phyloP scores from a whole-genome alignment of 129 eudicot species.

The Chrysanthemum lavandulifolium region DNA sequence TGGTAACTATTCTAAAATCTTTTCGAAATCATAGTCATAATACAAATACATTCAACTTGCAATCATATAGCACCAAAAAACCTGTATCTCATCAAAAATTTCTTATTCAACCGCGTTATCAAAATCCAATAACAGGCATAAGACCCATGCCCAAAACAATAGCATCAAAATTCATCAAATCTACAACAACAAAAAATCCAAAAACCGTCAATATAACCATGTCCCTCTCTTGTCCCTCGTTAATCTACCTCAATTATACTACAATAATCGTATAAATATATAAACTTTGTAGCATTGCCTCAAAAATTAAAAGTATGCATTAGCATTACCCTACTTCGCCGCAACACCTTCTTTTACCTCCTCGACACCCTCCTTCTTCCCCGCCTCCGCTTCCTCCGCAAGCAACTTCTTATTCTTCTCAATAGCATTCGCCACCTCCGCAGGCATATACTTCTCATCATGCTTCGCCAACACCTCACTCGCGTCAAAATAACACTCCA shows the following conservation, averaged over 20 bases:
- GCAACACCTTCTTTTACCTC: conserved; percentile 24
- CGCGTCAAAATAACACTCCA: conserved; percentile 76
- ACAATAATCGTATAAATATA: conserved; percentile 26
- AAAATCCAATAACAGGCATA: conserved; percentile 24
- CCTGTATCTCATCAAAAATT: conserved; percentile 11
- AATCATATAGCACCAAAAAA: not conserved
- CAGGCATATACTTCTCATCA: conserved; percentile 98
- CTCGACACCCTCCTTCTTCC: conserved; percentile 14
- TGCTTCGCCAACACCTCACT: conserved; percentile 96
- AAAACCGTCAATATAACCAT: conserved; percentile 14
- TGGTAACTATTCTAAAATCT: not conserved
- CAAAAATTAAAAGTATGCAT: conserved; percentile 1
- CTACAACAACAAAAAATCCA: conserved; percentile 33
- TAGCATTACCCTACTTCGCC: conserved; percentile 1
- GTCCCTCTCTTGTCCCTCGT: conserved; percentile 22
- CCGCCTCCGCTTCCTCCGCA: conserved; percentile 24
- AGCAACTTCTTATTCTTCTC: conserved; percentile 81
- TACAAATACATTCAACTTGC: conserved; percentile 7
- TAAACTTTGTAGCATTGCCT: not conserved
- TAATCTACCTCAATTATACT: conserved; percentile 17
- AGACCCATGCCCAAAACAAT: conserved; percentile 29
- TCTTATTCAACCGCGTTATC: conserved; percentile 34
- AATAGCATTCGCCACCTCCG: conserved; percentile 75
- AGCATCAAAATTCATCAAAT: conserved; percentile 20
- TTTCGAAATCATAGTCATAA: not conserved